Conservation (phyloP, 192 early-diverging fungal species). For the Coemansia biformis region DNA sequence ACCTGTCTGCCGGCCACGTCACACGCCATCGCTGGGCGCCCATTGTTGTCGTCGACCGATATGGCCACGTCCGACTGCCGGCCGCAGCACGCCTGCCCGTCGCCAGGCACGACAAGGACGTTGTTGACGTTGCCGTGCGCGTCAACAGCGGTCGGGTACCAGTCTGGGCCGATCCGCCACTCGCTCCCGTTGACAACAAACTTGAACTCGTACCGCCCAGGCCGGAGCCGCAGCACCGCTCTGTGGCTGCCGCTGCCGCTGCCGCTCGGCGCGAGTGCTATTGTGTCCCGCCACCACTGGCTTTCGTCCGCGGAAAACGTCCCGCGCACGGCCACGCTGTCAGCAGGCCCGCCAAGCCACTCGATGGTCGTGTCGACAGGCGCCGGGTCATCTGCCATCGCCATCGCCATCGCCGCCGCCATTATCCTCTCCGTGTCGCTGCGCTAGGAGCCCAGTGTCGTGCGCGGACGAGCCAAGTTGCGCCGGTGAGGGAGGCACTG, state of each 20-base stretch:
- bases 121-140: conserved; percentile 41
- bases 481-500: too few species aligned
- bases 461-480: too few species aligned
- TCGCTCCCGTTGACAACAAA: conserved; percentile 35
- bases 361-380: conserved; percentile 18
- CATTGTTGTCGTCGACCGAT: conserved; percentile 1
- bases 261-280: conserved; percentile 14
- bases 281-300: conserved; percentile 37
- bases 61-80: conserved; percentile 2
- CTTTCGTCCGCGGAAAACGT: conserved; percentile 21
- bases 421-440: too few species aligned
- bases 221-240: conserved; percentile 19
- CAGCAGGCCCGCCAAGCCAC: conserved; percentile 27
- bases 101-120: conserved; percentile 14
- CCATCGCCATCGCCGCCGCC: too few species aligned
- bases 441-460: too few species aligned
- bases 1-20: too few species aligned
- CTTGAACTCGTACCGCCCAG: conserved; percentile 45
- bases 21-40: too few species aligned
- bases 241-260: background rate
- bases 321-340: conserved; percentile 37
- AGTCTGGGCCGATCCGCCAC: conserved; percentile 26
- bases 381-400: background rate
- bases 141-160: conserved; percentile 24
- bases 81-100: background rate